phyloP scores from a whole-genome alignment of 75 land plant species.

The Chamaecyparis obtusa region DNA sequence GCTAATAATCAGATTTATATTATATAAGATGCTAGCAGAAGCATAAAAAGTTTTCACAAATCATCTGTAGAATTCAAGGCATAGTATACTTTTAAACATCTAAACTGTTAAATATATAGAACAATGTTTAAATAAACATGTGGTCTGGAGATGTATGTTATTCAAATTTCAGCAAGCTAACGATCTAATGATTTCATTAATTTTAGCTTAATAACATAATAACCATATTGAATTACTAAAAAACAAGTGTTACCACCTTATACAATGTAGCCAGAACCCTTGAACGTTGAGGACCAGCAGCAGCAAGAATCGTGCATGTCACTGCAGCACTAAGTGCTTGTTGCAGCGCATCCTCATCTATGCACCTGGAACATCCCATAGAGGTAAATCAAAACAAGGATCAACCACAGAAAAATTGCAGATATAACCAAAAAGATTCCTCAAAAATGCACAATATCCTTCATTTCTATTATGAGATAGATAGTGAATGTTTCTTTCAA shows the following conservation, averaged over 20 bases:
- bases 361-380: slow-evolving; percentile 35
- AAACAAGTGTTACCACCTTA: slow-evolving; percentile 54
- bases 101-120: not conserved
- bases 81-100: not conserved
- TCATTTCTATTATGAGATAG: not conserved
- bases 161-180: not conserved
- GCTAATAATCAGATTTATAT: not conserved
- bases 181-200: not conserved
- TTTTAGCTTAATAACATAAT: not conserved
- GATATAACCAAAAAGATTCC: not conserved
- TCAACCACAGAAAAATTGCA: not conserved
- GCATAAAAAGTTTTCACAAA: not conserved
- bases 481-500: not conserved
- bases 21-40: not conserved
- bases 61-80: not conserved
- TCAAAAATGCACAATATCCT: not conserved
- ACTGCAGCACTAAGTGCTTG: slow-evolving; percentile 98
- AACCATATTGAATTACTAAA: not conserved
- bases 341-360: slow-evolving; percentile 94
- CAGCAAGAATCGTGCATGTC: slow-evolving; percentile 98
- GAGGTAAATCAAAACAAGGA: slow-evolving; percentile 3
- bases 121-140: not conserved
- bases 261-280: slow-evolving; percentile 95
- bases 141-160: not conserved
- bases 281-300: slow-evolving; percentile 98